A percentile compares a stretch with the other conserved stretches of the same genome.
These are phyloP conservation scores for Penicillium aurantiogriseum DNA, from an alignment of 2,329 filamentous ascomycete genomes.

Conservation along the genomic window DNA sequence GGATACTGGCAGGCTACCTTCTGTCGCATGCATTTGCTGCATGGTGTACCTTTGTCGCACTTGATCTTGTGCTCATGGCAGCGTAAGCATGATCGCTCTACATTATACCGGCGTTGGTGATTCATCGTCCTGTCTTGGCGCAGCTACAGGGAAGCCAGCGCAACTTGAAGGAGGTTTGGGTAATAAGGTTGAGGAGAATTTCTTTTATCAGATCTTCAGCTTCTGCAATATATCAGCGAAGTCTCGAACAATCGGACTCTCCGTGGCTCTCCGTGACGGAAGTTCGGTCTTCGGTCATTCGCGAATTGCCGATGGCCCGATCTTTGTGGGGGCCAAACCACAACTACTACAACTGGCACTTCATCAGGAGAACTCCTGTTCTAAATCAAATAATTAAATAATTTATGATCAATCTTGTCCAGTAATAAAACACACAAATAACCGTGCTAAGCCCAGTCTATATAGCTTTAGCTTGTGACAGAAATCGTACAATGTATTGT, in stretches of 20 bases:
- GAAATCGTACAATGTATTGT: too few species aligned
- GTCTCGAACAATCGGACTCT: neutral
- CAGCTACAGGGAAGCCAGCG: neutral
- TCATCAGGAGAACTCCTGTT: neutral
- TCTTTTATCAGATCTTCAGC: neutral
- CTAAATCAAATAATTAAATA: neutral
- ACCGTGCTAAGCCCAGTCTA: too few species aligned
- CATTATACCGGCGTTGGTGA: constrained; percentile 24
- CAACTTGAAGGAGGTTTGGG: neutral
- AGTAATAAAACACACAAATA: too few species aligned
- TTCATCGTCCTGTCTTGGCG: constrained; percentile 5
- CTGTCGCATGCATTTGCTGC: constrained; percentile 21
- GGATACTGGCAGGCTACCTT: constrained; percentile 27
- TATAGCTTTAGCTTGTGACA: too few species aligned
- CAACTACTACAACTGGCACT: neutral
- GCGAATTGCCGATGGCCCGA: constrained; percentile 1
- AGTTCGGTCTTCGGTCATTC: constrained; percentile 1
- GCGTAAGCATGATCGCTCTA: constrained; percentile 30
- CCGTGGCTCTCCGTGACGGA: neutral
- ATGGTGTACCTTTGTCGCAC: constrained; percentile 27
- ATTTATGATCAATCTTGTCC: neutral
- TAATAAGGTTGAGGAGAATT: neutral
- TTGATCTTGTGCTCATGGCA: constrained; percentile 33
- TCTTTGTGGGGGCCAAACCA: neutral
- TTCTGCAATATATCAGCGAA: neutral